A percentile compares a stretch with the other conserved stretches of the same genome.
phyloP scores from a whole-genome alignment of 305 asterid species.

The Salvia sclarea region DNA sequence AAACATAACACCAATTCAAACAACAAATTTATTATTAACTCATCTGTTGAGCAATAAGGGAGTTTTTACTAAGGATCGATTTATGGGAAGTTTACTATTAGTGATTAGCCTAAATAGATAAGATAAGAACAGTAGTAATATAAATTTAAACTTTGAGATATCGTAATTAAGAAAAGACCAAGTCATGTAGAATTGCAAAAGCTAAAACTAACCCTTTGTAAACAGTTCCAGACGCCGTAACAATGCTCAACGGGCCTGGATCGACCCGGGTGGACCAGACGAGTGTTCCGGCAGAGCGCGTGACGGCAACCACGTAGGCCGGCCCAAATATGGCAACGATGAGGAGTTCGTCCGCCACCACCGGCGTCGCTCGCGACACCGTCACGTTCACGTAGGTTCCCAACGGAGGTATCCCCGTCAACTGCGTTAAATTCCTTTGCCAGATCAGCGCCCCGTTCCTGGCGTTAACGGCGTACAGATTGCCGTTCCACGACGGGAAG shows the following conservation, averaged over 20 bases:
- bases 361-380: constrained; percentile 70
- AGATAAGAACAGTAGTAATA: too few species aligned
- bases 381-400: constrained; percentile 44
- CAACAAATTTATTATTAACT: background rate
- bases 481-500: constrained; percentile 83
- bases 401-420: constrained; percentile 53
- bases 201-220: constrained; percentile 45
- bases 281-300: constrained; percentile 46
- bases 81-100: too few species aligned
- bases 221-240: constrained; percentile 66
- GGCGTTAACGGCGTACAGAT: constrained; percentile 61
- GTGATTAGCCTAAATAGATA: too few species aligned
- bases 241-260: constrained; percentile 39
- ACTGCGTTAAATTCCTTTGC: constrained; percentile 46
- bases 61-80: too few species aligned
- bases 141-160: too few species aligned
- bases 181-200: too few species aligned
- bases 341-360: constrained; percentile 48
- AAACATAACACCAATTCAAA: background rate
- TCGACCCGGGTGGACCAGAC: constrained; percentile 64
- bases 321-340: constrained; percentile 63
- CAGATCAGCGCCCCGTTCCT: constrained; percentile 52
- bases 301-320: constrained; percentile 53
- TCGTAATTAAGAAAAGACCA: too few species aligned
- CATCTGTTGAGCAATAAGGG: too few species aligned